A percentile compares a stretch with the other conserved stretches of the same genome.
Conservation (phyloP, 2,329 filamentous ascomycete genomes). For the Xylariales sp. region DNA sequence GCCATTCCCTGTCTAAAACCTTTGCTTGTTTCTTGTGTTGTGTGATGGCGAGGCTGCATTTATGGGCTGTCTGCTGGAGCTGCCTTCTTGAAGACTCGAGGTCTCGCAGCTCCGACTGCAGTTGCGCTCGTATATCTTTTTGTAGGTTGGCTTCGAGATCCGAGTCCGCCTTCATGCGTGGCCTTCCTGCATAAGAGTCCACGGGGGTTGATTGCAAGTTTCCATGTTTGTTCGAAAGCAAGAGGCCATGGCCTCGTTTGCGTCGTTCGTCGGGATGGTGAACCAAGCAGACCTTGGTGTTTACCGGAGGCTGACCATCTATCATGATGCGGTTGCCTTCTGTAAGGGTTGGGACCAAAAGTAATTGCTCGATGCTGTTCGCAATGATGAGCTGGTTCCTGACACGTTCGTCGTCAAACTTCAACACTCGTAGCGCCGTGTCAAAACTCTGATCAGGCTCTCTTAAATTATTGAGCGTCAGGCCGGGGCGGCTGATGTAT, state of each 20-base stretch:
- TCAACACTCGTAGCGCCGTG: constrained; percentile 75
- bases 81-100: constrained; percentile 44
- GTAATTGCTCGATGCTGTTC: constrained; percentile 75
- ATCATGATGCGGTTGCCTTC: constrained; percentile 69
- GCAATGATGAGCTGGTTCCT: constrained; percentile 80
- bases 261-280: constrained; percentile 57
- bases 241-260: constrained; percentile 54
- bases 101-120: constrained; percentile 49
- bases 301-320: constrained; percentile 53
- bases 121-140: constrained; percentile 44
- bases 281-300: constrained; percentile 70
- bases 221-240: constrained; percentile 43
- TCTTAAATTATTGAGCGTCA: constrained; percentile 55
- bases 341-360: constrained; percentile 65
- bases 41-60: constrained; percentile 37
- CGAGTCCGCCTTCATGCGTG: constrained; percentile 77
- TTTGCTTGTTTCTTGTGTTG: constrained; percentile 40
- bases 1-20: constrained; percentile 47
- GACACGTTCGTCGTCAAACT: constrained; percentile 75
- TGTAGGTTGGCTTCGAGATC: constrained; percentile 58
- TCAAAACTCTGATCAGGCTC: constrained; percentile 71
- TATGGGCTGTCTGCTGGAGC: constrained; percentile 43
- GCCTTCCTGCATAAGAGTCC: constrained; percentile 31
- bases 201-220: constrained; percentile 27
- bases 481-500: constrained; percentile 55